These are phyloP conservation scores for Ganoderma boninense DNA, from an alignment of 1,284 basidiomycete species.

Conservation along the genomic window DNA sequence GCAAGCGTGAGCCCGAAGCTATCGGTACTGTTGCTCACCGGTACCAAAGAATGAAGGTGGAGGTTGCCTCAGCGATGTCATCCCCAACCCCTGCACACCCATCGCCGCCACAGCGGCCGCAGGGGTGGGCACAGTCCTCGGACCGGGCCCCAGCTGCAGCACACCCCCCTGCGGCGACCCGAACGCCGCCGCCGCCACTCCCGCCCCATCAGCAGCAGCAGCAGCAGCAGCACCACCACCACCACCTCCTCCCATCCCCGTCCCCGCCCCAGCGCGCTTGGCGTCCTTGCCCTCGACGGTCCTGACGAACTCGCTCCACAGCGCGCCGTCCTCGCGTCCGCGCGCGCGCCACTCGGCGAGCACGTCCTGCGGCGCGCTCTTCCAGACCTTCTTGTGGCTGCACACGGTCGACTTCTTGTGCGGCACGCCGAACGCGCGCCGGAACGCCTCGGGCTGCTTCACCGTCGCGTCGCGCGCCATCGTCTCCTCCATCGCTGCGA, in stretches of 20 bases:
- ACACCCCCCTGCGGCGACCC: slow-evolving; percentile 21
- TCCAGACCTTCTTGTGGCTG: slow-evolving; percentile 70
- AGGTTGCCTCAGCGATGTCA: slow-evolving; percentile 35
- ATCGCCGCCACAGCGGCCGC: background rate
- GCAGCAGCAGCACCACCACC: no score
- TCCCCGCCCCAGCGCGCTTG: slow-evolving; percentile 14
- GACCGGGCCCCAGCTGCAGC: slow-evolving; percentile 5
- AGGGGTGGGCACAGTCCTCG: background rate
- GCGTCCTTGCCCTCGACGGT: slow-evolving; percentile 44
- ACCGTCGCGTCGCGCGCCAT: slow-evolving; percentile 49
- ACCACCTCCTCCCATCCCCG: background rate
- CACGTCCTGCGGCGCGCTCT: slow-evolving; percentile 52
- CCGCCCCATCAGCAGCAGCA: background rate
- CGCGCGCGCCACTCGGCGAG: slow-evolving; percentile 58
- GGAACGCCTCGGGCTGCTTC: slow-evolving; percentile 69
- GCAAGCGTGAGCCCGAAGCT: background rate
- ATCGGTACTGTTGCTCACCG: slow-evolving; percentile 17
- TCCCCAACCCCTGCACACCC: background rate
- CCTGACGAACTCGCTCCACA: slow-evolving; percentile 73
- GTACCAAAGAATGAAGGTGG: slow-evolving; percentile 28
- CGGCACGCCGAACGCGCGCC: slow-evolving; percentile 68
- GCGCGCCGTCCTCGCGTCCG: slow-evolving; percentile 61
- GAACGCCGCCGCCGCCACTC: slow-evolving; percentile 11
- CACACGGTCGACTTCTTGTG: slow-evolving; percentile 78
- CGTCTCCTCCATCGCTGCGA: slow-evolving; percentile 61